phyloP scores from a whole-genome alignment of 2,329 filamentous ascomycete genomes.

The Diplodia seriata region DNA sequence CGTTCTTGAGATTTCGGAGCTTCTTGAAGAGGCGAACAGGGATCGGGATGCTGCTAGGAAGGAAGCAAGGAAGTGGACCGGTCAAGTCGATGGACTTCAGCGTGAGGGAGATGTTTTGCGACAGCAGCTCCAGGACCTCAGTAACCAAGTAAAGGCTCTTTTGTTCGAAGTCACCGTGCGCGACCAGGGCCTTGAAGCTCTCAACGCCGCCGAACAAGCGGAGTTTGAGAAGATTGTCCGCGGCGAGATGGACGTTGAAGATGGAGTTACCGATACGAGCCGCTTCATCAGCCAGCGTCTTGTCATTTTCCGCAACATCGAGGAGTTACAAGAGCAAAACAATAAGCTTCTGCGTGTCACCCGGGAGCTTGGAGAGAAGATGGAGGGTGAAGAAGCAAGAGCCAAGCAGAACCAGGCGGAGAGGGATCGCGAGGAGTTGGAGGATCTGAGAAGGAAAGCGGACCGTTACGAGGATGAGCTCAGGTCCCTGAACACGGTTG shows the following conservation, averaged over 20 bases:
- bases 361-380: conserved; percentile 82
- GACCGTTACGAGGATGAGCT: conserved; percentile 85
- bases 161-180: conserved; percentile 84
- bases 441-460: conserved; percentile 73
- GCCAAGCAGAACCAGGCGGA: conserved; percentile 62
- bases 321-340: conserved; percentile 87
- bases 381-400: conserved; percentile 88
- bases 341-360: conserved; percentile 81
- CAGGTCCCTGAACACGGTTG: conserved; percentile 78
- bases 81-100: conserved; percentile 67
- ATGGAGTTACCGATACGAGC: conserved; percentile 83
- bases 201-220: conserved; percentile 73
- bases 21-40: conserved; percentile 81
- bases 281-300: conserved; percentile 87
- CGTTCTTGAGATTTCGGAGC: conserved; percentile 76
- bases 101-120: conserved; percentile 79
- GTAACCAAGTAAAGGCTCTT: conserved; percentile 87
- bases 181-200: conserved; percentile 76
- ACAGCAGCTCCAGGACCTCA: conserved; percentile 86
- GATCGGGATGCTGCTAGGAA: conserved; percentile 81
- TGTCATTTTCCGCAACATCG: conserved; percentile 86
- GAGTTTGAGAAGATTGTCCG: conserved; percentile 79
- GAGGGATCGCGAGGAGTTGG: conserved; percentile 71
- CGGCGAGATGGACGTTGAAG: conserved; percentile 70
- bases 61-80: conserved; percentile 78